These are phyloP conservation scores for Kondoa subrosea DNA, from an alignment of 768 basidiomycete genomes.

Conservation along the genomic window DNA sequence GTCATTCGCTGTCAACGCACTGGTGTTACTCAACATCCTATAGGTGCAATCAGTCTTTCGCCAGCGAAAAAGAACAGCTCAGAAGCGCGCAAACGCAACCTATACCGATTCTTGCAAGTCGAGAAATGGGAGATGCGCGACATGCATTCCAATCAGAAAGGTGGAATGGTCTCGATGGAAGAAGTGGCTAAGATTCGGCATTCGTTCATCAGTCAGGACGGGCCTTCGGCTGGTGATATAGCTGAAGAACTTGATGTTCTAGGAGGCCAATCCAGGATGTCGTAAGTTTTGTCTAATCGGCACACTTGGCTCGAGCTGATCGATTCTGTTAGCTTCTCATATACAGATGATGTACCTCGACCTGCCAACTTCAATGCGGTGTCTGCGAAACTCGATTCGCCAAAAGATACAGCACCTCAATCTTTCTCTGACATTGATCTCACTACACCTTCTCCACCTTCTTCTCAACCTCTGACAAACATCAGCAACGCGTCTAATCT, in stretches of 20 bases:
- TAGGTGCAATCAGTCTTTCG: conserved; percentile 21
- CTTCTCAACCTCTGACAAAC: background rate
- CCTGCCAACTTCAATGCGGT: conserved; percentile 10
- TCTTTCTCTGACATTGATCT: background rate
- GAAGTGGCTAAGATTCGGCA: background rate
- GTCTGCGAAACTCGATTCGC: background rate
- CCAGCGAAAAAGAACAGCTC: conserved; percentile 20
- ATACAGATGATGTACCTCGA: conserved; percentile 22
- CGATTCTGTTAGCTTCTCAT: conserved; percentile 20
- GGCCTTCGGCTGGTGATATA: background rate
- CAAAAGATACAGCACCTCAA: background rate
- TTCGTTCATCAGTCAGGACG: conserved; percentile 3
- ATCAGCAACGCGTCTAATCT: background rate
- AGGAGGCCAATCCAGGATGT: conserved; percentile 21
- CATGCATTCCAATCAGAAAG: background rate
- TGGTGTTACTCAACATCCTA: conserved; percentile 51
- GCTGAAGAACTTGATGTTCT: background rate
- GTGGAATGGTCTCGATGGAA: conserved; percentile 14
- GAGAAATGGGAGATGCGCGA: conserved; percentile 24
- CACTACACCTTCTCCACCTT: background rate
- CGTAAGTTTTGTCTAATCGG: conserved; percentile 12
- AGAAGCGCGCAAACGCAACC: background rate
- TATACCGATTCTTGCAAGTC: conserved; percentile 21
- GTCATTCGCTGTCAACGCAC: conserved; percentile 76
- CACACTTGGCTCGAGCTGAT: background rate